A percentile compares a stretch with the other conserved stretches of the same genome.
These are phyloP conservation scores for Gossypium gossypioides DNA, from an alignment of 441 rosid genomes.

Conservation along the genomic window DNA sequence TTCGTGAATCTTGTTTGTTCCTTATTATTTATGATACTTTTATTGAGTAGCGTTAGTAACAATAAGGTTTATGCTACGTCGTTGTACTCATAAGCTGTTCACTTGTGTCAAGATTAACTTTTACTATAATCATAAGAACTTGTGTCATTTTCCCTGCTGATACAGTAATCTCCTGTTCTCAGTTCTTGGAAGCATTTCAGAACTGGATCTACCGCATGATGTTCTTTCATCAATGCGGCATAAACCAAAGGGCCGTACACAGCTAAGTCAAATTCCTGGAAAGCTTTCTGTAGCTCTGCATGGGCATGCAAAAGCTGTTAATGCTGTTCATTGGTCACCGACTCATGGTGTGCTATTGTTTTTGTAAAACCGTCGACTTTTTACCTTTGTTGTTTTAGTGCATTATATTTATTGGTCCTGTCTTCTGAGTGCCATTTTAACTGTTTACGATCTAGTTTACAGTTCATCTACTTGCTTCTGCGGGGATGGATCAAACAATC, in stretches of 20 bases:
- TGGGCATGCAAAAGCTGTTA: conserved; percentile 62
- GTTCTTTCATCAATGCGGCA: conserved; percentile 34
- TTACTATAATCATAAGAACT: neutral
- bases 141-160: neutral
- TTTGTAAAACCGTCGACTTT: neutral
- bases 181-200: conserved; percentile 56
- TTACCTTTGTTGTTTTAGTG: neutral
- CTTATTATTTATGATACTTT: neutral
- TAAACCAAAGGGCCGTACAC: conserved; percentile 23
- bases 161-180: conserved; percentile 14
- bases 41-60: neutral
- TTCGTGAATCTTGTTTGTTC: neutral
- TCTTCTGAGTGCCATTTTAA: neutral
- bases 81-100: neutral
- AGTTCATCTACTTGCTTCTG: conserved; percentile 89
- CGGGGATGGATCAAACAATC: conserved; percentile 58
- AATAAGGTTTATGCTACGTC: neutral
- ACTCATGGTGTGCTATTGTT: conserved; percentile 46
- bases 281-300: conserved; percentile 37
- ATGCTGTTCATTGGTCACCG: conserved; percentile 64
- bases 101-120: neutral
- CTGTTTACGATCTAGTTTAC: conserved; percentile 21
- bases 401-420: neutral
- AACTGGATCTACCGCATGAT: conserved; percentile 33
- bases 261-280: conserved; percentile 30